phyloP scores from a whole-genome alignment of 306 rosid species.

The Prunus campanulata region DNA sequence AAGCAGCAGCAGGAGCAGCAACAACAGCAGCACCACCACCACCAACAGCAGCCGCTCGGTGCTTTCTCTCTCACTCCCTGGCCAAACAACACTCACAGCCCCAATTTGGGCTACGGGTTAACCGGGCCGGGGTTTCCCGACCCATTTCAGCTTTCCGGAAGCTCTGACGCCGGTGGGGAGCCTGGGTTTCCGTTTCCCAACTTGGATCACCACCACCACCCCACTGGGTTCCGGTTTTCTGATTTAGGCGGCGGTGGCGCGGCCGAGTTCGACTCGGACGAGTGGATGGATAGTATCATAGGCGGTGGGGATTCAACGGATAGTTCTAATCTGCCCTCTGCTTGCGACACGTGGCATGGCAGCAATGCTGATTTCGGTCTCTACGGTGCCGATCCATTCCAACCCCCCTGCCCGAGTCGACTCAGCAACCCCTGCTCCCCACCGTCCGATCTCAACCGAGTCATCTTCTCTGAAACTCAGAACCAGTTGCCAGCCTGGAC shows the following conservation, averaged over 20 bases:
- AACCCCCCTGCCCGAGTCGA: slow-evolving; percentile 52
- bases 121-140: slow-evolving; percentile 53
- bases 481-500: slow-evolving; percentile 42
- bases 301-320: slow-evolving; percentile 77
- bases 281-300: slow-evolving; percentile 92
- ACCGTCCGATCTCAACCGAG: slow-evolving; percentile 67
- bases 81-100: slow-evolving; percentile 31
- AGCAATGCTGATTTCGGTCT: slow-evolving; percentile 51
- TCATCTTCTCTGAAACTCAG: slow-evolving; percentile 42
- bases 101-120: slow-evolving; percentile 49
- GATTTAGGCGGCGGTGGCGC: slow-evolving; percentile 49
- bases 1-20: slow-evolving; percentile 85
- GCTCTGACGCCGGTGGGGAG: slow-evolving; percentile 40
- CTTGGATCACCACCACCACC: slow-evolving; percentile 61
- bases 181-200: slow-evolving; percentile 63
- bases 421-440: slow-evolving; percentile 47
- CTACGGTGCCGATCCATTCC: slow-evolving; percentile 49
- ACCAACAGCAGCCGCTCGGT: slow-evolving; percentile 34
- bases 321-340: slow-evolving; percentile 60
- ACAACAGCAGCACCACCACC: slow-evolving; percentile 48
- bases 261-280: slow-evolving; percentile 85
- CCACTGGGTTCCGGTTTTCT: slow-evolving; percentile 56
- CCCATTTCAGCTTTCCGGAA: slow-evolving; percentile 71
- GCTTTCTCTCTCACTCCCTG: slow-evolving; percentile 68
- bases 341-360: slow-evolving; percentile 59